Evolutionary conservation across 1,284 basidiomycete species (phyloP).

Genomic region (Rhodotorula sp.): DNA sequence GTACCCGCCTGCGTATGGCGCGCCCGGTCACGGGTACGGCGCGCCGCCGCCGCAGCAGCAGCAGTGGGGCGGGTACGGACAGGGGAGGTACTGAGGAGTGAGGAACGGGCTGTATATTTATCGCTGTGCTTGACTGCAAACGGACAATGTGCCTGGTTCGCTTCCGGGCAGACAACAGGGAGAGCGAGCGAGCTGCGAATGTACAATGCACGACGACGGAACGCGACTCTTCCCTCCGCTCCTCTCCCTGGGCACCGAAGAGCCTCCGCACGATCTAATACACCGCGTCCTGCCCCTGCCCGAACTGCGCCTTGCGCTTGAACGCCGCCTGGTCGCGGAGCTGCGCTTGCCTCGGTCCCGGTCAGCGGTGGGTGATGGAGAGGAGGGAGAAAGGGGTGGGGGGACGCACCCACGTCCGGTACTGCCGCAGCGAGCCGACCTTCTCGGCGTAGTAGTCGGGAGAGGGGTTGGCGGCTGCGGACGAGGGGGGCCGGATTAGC

Average conservation of each 20-base stretch:
- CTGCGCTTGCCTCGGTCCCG: background rate
- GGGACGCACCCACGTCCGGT: slow-evolving; percentile 28
- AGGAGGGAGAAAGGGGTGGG: background rate
- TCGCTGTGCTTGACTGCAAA: no score
- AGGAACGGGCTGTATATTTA: no score
- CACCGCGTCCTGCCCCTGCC: slow-evolving; percentile 6
- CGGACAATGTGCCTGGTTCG: no score
- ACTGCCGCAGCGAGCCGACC: slow-evolving; percentile 40
- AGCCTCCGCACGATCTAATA: background rate
- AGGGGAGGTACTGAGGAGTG: slow-evolving; percentile 6
- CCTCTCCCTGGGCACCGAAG: no score
- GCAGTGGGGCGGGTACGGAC: background rate
- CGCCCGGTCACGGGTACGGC: background rate
- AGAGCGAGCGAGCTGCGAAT: no score
- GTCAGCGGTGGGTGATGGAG: background rate
- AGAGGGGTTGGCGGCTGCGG: slow-evolving; percentile 20
- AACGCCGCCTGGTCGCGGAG: slow-evolving; percentile 23
- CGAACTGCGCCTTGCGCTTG: slow-evolving; percentile 38
- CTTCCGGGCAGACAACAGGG: background rate
- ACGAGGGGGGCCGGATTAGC: background rate
- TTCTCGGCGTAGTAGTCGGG: slow-evolving; percentile 45
- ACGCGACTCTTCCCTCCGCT: no score
- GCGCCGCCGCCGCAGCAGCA: background rate
- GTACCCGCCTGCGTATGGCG: background rate
- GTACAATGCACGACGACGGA: no score